Evolutionary conservation across 192 early-diverging fungal genomes (phyloP).

Genomic region (Dissophora ornata): DNA sequence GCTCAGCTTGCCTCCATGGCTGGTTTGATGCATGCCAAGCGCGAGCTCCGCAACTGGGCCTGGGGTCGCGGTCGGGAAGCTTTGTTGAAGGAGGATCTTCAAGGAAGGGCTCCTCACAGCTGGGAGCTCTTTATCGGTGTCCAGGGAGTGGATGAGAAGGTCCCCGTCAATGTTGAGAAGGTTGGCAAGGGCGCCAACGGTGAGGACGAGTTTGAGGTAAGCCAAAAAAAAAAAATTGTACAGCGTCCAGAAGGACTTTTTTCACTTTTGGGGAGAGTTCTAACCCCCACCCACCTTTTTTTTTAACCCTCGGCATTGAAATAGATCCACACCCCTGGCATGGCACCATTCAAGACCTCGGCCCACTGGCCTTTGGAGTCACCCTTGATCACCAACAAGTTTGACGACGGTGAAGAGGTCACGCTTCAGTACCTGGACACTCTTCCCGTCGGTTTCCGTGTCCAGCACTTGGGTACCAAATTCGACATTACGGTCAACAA

Average conservation of each 20-base stretch:
- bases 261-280: no score
- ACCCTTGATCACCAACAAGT: constrained; percentile 70
- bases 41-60: constrained; percentile 69
- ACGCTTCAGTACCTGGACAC: constrained; percentile 80
- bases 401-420: constrained; percentile 57
- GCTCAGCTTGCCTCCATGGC: constrained; percentile 74
- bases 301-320: background rate
- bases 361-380: constrained; percentile 81
- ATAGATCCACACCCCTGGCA: constrained; percentile 46
- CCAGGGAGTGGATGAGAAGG: constrained; percentile 56
- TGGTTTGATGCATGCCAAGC: constrained; percentile 74
- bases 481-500: constrained; percentile 79
- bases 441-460: constrained; percentile 78
- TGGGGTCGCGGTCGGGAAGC: constrained; percentile 64
- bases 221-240: no score
- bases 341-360: constrained; percentile 50
- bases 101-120: constrained; percentile 38
- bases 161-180: constrained; percentile 61
- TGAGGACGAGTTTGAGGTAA: constrained; percentile 59
- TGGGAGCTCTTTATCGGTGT: constrained; percentile 67
- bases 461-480: constrained; percentile 87
- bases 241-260: no score
- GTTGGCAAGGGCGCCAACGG: constrained; percentile 48
- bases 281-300: no score
- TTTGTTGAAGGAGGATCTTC: constrained; percentile 49